Evolutionary conservation across 352 stramenopile species (phyloP), one percentile per base, ranked within the genome.

Genomic region (Globisporangium polare): DNA sequence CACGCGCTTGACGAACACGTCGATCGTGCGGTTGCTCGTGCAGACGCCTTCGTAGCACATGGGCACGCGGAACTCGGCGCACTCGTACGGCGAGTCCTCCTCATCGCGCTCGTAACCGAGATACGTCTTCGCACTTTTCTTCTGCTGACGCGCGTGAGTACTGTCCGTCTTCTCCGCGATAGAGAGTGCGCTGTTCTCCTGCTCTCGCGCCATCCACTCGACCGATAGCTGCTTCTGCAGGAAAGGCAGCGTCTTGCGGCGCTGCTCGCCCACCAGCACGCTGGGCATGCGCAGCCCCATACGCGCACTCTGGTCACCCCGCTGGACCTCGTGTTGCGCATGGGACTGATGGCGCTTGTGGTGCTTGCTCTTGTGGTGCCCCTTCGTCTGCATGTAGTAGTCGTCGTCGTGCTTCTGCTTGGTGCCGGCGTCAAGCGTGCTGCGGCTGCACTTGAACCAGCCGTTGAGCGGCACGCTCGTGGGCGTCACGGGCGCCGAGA

Each of bases 1-100:
- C 22, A 84, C 72, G 15, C 76, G 72, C 68, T 86, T 86, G 26
- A 88, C 76, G 55, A 88, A 86, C 27, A 77, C 57, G 22, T 65
- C 57, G 51, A 77, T 72, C 22, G 49, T 65, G 45, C 59, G 58
- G 35, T 51, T 65, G 41, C 62, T 72, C 13, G 55, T 52, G 57
- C 69, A 77, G 24, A 77, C 57, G 33, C 62, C 63, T 24, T 70
- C 63, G 53, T 74, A 74, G 47, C 69, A 77, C 7, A 77, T 20
- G 1, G 69, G 69, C 53, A 77, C 63, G 18, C 52, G 46, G n/a
- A 77, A 65, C n/a, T 70, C 55, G 50, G 41, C 66, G 42, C 69
- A 77, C 46, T 77, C 62, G 57, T 73, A 73, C 26, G 66, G 62
- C 8, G 17, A 31, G 0, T 42, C 50, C 5, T 43, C 54, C 22